phyloP scores from a whole-genome alignment of 164 flowering plant genomes.

The Vitis rupestris region DNA sequence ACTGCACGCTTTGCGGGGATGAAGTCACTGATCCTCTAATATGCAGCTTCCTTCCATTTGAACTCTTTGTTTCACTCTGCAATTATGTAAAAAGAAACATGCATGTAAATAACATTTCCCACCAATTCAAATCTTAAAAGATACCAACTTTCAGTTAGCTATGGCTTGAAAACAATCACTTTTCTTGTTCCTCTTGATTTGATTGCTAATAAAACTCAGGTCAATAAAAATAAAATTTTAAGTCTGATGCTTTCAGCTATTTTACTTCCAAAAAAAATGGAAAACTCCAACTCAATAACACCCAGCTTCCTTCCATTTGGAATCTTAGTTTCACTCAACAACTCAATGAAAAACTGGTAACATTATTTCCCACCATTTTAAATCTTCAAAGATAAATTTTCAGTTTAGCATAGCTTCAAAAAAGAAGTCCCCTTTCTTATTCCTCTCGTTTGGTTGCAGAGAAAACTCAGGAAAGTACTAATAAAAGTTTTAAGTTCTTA shows the following conservation, averaged over 20 bases:
- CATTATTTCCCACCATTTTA: no score
- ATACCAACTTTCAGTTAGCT: not conserved
- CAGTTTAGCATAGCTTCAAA: no score
- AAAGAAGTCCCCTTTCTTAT: no score
- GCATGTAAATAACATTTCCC: no score
- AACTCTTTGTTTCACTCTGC: constrained; percentile 33
- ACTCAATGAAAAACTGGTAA: no score
- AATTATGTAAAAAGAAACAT: not conserved
- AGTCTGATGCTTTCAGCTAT: not conserved
- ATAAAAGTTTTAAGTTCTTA: no score
- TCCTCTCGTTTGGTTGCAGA: not conserved
- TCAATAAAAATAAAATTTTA: not conserved
- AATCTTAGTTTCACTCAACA: no score
- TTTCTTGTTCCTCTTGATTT: not conserved
- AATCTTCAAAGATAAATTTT: no score
- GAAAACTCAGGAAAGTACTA: no score
- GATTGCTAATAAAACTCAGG: not conserved
- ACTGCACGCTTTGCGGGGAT: constrained; percentile 30
- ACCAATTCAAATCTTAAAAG: not conserved
- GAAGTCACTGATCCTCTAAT: constrained; percentile 41
- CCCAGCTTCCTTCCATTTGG: no score
- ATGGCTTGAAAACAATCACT: no score
- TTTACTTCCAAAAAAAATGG: not conserved
- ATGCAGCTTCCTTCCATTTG: constrained; percentile 20
- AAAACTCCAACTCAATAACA: no score